A percentile compares a stretch with the other conserved stretches of the same genome.
Conservation (phyloP, 768 basidiomycete species). For the Kwoniella dejecticola region DNA sequence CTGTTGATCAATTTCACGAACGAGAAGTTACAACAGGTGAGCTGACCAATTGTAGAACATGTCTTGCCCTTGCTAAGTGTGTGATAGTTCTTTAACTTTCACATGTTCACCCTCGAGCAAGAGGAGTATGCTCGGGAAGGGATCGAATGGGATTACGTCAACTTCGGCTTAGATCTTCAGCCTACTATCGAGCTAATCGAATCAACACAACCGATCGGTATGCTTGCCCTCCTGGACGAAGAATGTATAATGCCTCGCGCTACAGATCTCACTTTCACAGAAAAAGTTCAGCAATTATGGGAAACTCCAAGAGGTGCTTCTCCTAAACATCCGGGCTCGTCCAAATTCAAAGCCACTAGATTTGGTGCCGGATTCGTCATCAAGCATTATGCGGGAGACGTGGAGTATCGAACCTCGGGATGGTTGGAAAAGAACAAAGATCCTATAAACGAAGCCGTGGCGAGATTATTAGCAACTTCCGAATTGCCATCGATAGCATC, state of each 20-base stretch:
- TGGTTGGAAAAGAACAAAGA: conserved; percentile 99
- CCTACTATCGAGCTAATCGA: conserved; percentile 99
- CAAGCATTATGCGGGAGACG: conserved; percentile 93
- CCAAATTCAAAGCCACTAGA: conserved; percentile 81
- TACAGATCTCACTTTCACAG: conserved; percentile 88
- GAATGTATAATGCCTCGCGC: conserved; percentile 99
- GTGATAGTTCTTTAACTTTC: conserved; percentile 75
- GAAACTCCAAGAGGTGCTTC: conserved; percentile 57
- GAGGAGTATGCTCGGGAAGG: conserved; percentile 96
- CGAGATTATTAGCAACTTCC: conserved; percentile 80
- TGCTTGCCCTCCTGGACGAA: conserved; percentile 90
- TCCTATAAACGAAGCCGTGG: conserved; percentile 92
- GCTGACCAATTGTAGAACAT: conserved; percentile 58
- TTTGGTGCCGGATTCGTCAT: conserved; percentile 94
- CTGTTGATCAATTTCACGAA: conserved; percentile 98
- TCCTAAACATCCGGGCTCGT: conserved; percentile 68
- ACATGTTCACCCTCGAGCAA: conserved; percentile 99
- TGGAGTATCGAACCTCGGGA: conserved; percentile 91
- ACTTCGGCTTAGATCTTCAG: conserved; percentile 94
- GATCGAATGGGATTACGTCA: conserved; percentile 97
- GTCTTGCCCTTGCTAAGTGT: neutral
- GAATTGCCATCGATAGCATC: conserved; percentile 76
- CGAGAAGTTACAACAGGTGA: conserved; percentile 86
- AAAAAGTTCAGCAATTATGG: conserved; percentile 86
- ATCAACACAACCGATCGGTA: conserved; percentile 75